Percentiles rank a stretch among this genome's conserved stretches.
Evolutionary conservation across 805 yeast genomes (phyloP).

Genomic region (Cyberlindnera petersonii): DNA sequence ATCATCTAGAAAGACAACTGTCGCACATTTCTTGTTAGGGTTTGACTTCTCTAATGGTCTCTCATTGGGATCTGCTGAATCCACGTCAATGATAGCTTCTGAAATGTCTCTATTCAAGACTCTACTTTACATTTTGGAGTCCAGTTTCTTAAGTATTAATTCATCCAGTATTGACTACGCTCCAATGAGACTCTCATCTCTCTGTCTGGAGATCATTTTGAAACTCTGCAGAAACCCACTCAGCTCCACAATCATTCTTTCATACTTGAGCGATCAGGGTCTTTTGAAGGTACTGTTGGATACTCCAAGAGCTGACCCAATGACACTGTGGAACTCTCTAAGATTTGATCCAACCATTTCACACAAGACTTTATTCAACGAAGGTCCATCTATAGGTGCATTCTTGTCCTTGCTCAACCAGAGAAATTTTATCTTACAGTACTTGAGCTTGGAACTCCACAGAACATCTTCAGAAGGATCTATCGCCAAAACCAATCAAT

Average conservation of each 20-base stretch:
- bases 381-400: constrained; percentile 42
- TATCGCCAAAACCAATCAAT: constrained; percentile 46
- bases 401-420: constrained; percentile 57
- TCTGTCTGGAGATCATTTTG: constrained; percentile 57
- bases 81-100: constrained; percentile 50
- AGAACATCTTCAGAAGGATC: constrained; percentile 43
- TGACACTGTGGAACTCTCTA: constrained; percentile 53
- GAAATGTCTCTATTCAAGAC: constrained; percentile 53
- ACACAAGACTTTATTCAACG: constrained; percentile 26
- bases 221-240: constrained; percentile 55
- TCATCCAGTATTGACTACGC: constrained; percentile 43
- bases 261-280: constrained; percentile 46
- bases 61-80: constrained; percentile 41
- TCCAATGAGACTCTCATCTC: constrained; percentile 54
- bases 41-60: constrained; percentile 53
- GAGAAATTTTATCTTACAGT: constrained; percentile 58
- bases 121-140: constrained; percentile 46
- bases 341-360: constrained; percentile 41
- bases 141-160: constrained; percentile 42
- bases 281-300: constrained; percentile 50
- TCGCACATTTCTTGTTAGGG: constrained; percentile 77
- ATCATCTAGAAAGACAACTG: constrained; percentile 42
- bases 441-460: constrained; percentile 71
- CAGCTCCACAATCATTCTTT: constrained; percentile 49
- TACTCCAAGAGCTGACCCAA: constrained; percentile 47